Percentiles rank a stretch among this genome's conserved stretches.
These are phyloP conservation scores for Oehlia diaphana DNA, from an alignment of 192 early-diverging fungal genomes.

Conservation along the genomic window DNA sequence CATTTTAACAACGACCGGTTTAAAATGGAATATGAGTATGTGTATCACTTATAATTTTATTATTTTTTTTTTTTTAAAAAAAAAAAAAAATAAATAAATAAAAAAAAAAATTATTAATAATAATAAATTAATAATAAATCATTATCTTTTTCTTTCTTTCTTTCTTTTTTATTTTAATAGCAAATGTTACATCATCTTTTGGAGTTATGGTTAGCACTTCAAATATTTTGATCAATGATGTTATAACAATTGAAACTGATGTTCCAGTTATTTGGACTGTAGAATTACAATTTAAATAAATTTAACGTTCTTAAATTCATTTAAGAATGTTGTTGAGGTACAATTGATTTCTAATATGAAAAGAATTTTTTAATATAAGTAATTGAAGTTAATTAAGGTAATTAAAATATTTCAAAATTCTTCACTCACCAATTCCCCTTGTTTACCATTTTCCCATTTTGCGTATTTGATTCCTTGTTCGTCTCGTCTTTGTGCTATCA, in stretches of 20 bases:
- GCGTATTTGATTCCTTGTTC: slow-evolving; percentile 72
- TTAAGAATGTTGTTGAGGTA: not conserved
- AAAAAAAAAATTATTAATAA: too few species aligned
- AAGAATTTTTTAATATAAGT: too few species aligned
- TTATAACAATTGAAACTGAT: slow-evolving; percentile 68
- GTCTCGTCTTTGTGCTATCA: slow-evolving; percentile 70
- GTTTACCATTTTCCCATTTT: slow-evolving; percentile 82
- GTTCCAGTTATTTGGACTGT: slow-evolving; percentile 80
- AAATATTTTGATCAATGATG: slow-evolving; percentile 64
- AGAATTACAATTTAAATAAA: slow-evolving; percentile 49
- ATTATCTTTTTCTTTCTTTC: not conserved
- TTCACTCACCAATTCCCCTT: slow-evolving; percentile 69
- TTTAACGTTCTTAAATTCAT: too few species aligned
- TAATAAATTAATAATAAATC: too few species aligned
- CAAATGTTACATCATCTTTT: slow-evolving; percentile 56
- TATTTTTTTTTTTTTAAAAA: not conserved
- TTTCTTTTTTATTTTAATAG: slow-evolving; percentile 21
- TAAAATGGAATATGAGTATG: slow-evolving; percentile 85
- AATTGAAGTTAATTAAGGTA: too few species aligned
- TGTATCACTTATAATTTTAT: not conserved
- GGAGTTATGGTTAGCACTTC: slow-evolving; percentile 84
- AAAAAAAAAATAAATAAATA: too few species aligned
- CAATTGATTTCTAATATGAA: not conserved
- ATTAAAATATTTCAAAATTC: too few species aligned
- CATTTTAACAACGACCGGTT: slow-evolving; percentile 67